Conservation (phyloP, 1,139 yeast species). For the Pichia sp. region DNA sequence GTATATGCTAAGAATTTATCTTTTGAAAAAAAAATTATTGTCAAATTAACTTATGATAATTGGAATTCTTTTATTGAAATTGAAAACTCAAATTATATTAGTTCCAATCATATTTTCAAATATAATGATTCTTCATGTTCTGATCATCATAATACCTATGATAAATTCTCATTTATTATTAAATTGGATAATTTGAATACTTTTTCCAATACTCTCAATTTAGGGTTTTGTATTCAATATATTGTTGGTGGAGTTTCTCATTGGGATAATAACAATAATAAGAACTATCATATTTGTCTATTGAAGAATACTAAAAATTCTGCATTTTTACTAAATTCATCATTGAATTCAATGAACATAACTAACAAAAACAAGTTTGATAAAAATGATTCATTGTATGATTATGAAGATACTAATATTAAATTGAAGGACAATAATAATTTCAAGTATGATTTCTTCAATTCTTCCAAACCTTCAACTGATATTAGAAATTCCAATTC, state of each 20-base stretch:
- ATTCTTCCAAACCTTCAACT: slow-evolving; percentile 10
- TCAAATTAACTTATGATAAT: slow-evolving; percentile 61
- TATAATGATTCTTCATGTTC: slow-evolving; percentile 20
- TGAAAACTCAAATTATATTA: slow-evolving; percentile 29
- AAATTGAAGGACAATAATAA: slow-evolving; percentile 25
- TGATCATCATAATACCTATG: slow-evolving; percentile 27
- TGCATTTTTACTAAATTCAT: neutral
- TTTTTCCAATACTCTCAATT: slow-evolving; percentile 30
- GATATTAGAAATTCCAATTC: slow-evolving; percentile 21
- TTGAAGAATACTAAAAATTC: neutral
- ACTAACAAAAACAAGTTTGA: neutral
- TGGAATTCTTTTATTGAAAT: slow-evolving; percentile 52
- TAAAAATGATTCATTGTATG: slow-evolving; percentile 6
- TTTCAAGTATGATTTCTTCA: slow-evolving; percentile 16
- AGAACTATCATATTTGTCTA: slow-evolving; percentile 48
- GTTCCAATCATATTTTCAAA: slow-evolving; percentile 30
- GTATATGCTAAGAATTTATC: slow-evolving; percentile 67
- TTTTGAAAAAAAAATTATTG: slow-evolving; percentile 54
- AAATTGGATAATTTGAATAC: slow-evolving; percentile 30
- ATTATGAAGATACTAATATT: slow-evolving; percentile 24
- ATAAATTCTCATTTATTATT: slow-evolving; percentile 42
- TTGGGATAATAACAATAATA: slow-evolving; percentile 70
- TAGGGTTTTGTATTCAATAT: slow-evolving; percentile 57
- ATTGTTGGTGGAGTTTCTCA: slow-evolving; percentile 40
- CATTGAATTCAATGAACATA: neutral